Percentiles rank a stretch among this genome's conserved stretches.
These are phyloP conservation scores for Alternaria tenuissima DNA, from an alignment of 2,329 filamentous ascomycete species.

Conservation along the genomic window DNA sequence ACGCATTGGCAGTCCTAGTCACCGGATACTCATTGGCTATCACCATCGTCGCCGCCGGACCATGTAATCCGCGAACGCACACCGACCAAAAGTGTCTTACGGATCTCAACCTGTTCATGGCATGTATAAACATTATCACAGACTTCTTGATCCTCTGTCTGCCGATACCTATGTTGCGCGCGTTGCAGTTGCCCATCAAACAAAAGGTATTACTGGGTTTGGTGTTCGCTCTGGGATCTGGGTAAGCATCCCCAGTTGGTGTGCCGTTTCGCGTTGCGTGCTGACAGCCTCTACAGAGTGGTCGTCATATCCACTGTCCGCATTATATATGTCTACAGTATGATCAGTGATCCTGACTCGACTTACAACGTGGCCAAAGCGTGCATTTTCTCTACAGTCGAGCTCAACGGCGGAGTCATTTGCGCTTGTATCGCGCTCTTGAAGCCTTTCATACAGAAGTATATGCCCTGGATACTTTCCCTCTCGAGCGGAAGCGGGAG, in stretches of 20 bases:
- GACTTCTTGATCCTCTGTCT: constrained; percentile 46
- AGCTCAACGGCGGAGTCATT: constrained; percentile 31
- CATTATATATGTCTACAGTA: constrained; percentile 30
- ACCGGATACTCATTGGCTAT: constrained; percentile 27
- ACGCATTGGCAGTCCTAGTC: constrained; percentile 22
- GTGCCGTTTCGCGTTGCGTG: not conserved
- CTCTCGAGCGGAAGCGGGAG: constrained; percentile 17
- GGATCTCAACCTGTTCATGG: constrained; percentile 27
- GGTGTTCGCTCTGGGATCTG: constrained; percentile 41
- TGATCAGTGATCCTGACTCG: constrained; percentile 25
- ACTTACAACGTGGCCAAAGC: constrained; percentile 30
- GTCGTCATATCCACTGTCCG: constrained; percentile 28
- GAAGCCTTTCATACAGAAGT: constrained; percentile 25
- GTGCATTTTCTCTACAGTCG: constrained; percentile 28
- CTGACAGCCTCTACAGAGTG: constrained; percentile 16
- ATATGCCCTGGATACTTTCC: constrained; percentile 22
- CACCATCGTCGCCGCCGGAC: constrained; percentile 27
- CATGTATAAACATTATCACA: constrained; percentile 45
- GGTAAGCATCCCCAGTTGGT: constrained; percentile 10
- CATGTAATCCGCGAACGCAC: constrained; percentile 25
- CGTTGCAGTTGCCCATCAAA: constrained; percentile 34
- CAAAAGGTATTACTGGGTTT: constrained; percentile 41
- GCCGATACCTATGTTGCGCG: constrained; percentile 32
- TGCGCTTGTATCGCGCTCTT: constrained; percentile 26
- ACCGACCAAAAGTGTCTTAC: constrained; percentile 25